Evolutionary conservation across 139 green algal genomes (phyloP).

Genomic region (Micromonas commoda): DNA sequence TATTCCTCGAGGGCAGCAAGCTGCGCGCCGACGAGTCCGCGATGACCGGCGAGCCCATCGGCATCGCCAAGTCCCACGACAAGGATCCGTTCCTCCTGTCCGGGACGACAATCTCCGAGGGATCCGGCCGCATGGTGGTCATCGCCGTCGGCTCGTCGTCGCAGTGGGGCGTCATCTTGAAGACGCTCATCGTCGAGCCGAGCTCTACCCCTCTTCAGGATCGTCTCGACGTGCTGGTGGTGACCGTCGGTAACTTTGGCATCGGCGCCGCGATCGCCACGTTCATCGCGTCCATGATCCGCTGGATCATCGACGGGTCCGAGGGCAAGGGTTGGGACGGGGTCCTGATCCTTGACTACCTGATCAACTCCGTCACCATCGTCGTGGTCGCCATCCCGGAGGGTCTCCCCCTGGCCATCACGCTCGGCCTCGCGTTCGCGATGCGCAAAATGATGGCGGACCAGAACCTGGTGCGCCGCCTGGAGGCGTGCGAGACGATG

Average conservation of each 20-base stretch:
- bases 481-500: constrained; percentile 93
- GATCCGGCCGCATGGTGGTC: constrained; percentile 22
- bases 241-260: constrained; percentile 89
- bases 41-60: constrained; percentile 34
- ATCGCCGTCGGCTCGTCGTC: constrained; percentile 27
- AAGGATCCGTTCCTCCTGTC: constrained; percentile 34
- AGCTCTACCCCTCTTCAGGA: constrained; percentile 88
- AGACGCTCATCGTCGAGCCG: constrained; percentile 68
- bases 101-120: constrained; percentile 33
- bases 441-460: constrained; percentile 96
- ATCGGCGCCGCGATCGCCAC: constrained; percentile 76
- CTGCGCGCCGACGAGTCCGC: constrained; percentile 26
- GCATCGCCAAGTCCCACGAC: constrained; percentile 21
- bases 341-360: constrained; percentile 70
- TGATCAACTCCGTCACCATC: constrained; percentile 92
- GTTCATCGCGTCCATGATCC: constrained; percentile 72
- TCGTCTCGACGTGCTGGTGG: constrained; percentile 75
- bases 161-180: constrained; percentile 54
- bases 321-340: constrained; percentile 51
- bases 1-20: constrained; percentile 49
- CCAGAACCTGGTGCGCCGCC: constrained; percentile 81
- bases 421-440: constrained; percentile 45
- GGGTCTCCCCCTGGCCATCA: constrained; percentile 74
- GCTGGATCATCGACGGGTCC: constrained; percentile 63
- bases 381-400: constrained; percentile 85